Percentiles rank a stretch among this genome's conserved stretches.
phyloP scores from a whole-genome alignment of 2,329 filamentous ascomycete genomes.

The Achaetomium macrosporum region DNA sequence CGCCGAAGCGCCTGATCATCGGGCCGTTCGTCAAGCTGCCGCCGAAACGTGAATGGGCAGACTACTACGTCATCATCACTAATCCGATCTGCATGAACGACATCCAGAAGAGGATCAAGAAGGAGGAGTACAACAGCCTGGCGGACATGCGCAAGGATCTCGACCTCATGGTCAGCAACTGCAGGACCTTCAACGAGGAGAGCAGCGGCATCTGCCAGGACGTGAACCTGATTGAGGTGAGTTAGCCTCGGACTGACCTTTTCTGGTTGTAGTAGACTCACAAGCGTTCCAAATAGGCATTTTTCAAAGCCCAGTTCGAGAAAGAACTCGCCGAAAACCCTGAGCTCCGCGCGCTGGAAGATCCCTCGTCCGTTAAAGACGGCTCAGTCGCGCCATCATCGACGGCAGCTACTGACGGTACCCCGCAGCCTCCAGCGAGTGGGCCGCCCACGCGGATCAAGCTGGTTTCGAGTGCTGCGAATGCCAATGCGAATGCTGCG shows the following conservation, averaged over 20 bases:
- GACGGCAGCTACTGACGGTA: slow-evolving; percentile 39
- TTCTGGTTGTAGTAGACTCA: background rate
- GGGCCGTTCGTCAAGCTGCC: slow-evolving; percentile 91
- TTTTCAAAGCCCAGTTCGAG: slow-evolving; percentile 49
- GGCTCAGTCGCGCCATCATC: slow-evolving; percentile 47
- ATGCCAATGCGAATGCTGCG: background rate
- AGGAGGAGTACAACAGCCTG: slow-evolving; percentile 80
- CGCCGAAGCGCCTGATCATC: slow-evolving; percentile 72
- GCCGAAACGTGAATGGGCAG: slow-evolving; percentile 80
- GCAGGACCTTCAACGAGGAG: slow-evolving; percentile 94
- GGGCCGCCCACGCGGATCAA: slow-evolving; percentile 58
- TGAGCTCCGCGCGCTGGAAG: slow-evolving; percentile 52
- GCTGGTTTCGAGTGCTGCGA: slow-evolving; percentile 50
- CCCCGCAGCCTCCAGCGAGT: slow-evolving; percentile 55
- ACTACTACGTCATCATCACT: slow-evolving; percentile 92
- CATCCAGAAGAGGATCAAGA: slow-evolving; percentile 92
- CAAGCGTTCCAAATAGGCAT: slow-evolving; percentile 39
- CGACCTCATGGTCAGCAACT: slow-evolving; percentile 79
- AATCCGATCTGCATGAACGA: slow-evolving; percentile 94
- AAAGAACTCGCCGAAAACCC: slow-evolving; percentile 49
- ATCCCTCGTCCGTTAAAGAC: slow-evolving; percentile 33
- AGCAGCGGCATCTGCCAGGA: slow-evolving; percentile 87
- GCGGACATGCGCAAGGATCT: slow-evolving; percentile 80
- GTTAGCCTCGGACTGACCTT: slow-evolving; percentile 31
- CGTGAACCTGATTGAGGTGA: slow-evolving; percentile 86